Conservation (phyloP, 108 stramenopile species). For the Cyclostephanos tholiformis region DNA sequence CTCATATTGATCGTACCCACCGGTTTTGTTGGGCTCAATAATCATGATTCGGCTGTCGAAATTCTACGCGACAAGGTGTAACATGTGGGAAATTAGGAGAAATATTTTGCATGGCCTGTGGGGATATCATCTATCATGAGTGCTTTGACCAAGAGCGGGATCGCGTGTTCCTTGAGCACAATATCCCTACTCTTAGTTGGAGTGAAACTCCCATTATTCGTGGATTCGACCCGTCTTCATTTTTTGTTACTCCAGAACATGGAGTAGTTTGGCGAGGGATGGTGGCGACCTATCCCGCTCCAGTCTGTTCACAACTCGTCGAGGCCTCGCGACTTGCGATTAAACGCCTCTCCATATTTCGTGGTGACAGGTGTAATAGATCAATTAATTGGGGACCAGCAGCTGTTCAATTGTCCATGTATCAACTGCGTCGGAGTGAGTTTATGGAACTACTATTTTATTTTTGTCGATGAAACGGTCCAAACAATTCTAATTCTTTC, state of each 20-base stretch:
- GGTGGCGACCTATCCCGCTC: slow-evolving; percentile 67
- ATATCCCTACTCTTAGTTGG: slow-evolving; percentile 66
- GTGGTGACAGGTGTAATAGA: slow-evolving; percentile 29
- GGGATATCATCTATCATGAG: slow-evolving; percentile 70
- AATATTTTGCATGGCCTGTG: slow-evolving; percentile 75
- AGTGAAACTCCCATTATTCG: slow-evolving; percentile 58
- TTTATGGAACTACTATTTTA: not conserved
- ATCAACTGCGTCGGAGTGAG: slow-evolving; percentile 32
- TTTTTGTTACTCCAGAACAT: slow-evolving; percentile 60
- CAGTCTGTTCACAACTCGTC: slow-evolving; percentile 63
- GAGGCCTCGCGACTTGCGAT: slow-evolving; percentile 50
- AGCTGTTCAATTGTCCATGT: slow-evolving; percentile 30
- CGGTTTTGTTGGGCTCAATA: not conserved
- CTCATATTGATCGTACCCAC: slow-evolving; percentile 1
- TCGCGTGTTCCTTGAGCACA: slow-evolving; percentile 56
- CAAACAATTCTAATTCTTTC: slow-evolving; percentile 17
- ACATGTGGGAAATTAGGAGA: slow-evolving; percentile 66
- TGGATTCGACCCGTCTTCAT: slow-evolving; percentile 74
- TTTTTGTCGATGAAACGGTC: slow-evolving; percentile 23
- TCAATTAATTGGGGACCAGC: slow-evolving; percentile 25
- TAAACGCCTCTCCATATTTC: slow-evolving; percentile 47
- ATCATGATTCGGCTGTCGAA: slow-evolving; percentile 16
- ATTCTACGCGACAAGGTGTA: slow-evolving; percentile 38
- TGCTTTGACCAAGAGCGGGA: slow-evolving; percentile 78
- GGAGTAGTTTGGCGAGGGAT: slow-evolving; percentile 79